phyloP scores from a whole-genome alignment of 306 rosid genomes.

The Urtica urens region DNA sequence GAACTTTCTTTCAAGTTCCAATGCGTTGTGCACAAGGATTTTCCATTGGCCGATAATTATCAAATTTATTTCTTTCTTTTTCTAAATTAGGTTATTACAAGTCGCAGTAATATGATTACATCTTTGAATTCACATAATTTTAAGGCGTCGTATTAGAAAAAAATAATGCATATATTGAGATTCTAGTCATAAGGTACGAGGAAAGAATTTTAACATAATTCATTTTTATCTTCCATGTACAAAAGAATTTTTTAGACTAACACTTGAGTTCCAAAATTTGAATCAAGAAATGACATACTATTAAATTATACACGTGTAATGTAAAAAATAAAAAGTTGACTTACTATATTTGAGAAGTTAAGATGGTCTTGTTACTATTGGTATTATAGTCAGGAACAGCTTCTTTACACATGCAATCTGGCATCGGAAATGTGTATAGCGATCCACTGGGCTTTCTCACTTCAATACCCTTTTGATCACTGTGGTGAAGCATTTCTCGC shows the following conservation, averaged over 20 bases:
- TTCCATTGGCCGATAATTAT: too few species aligned
- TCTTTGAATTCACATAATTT: too few species aligned
- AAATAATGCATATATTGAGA: background rate
- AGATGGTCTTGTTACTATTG: slow-evolving; percentile 9
- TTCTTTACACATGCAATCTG: slow-evolving; percentile 85
- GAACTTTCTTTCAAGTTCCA: background rate
- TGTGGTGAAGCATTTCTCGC: slow-evolving; percentile 75
- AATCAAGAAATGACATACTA: slow-evolving; percentile 18
- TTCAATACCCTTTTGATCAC: slow-evolving; percentile 70
- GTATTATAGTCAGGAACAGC: slow-evolving; percentile 22
- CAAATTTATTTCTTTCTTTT: too few species aligned
- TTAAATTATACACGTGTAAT: slow-evolving; percentile 30
- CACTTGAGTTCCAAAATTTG: background rate
- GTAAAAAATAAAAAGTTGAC: slow-evolving; percentile 5
- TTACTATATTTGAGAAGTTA: slow-evolving; percentile 15
- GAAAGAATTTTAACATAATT: background rate
- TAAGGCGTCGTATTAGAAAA: background rate
- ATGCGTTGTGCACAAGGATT: too few species aligned
- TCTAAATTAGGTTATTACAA: too few species aligned
- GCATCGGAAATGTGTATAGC: slow-evolving; percentile 83
- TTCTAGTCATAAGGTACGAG: background rate
- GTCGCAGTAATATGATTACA: too few species aligned
- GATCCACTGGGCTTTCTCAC: slow-evolving; percentile 62
- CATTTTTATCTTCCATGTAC: slow-evolving; percentile 21
- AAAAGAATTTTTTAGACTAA: slow-evolving; percentile 20